phyloP scores from a whole-genome alignment of 805 yeast genomes.

The Wickerhamiella occidentalis region DNA sequence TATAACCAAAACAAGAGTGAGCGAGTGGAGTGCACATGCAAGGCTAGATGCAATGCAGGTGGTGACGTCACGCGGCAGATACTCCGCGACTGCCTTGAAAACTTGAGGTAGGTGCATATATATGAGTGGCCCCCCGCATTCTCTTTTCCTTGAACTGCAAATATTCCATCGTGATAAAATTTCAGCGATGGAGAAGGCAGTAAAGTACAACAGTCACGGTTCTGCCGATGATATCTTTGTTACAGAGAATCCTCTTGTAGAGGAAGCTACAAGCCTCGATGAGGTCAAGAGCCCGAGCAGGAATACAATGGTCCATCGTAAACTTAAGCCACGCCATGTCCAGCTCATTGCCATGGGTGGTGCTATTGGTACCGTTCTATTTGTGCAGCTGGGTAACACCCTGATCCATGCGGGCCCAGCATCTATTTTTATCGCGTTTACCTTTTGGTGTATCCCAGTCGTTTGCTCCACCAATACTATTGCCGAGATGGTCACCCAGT shows the following conservation, averaged over 20 bases:
- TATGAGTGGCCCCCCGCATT: background rate
- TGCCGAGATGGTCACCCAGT: conserved; percentile 68
- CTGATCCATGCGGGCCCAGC: conserved; percentile 60
- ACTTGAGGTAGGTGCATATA: background rate
- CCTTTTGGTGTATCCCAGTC: conserved; percentile 59
- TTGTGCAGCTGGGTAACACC: conserved; percentile 30
- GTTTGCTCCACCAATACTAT: conserved; percentile 54
- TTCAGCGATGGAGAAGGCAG: background rate
- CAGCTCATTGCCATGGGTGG: conserved; percentile 24
- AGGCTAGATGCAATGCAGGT: background rate
- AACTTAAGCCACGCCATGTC: conserved; percentile 36
- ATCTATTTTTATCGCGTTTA: conserved; percentile 50
- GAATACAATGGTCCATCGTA: conserved; percentile 6
- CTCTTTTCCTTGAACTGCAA: background rate
- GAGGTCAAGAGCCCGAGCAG: background rate
- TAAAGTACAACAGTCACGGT: background rate
- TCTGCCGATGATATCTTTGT: conserved; percentile 2
- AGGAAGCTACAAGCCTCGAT: background rate
- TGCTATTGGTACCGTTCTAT: conserved; percentile 22
- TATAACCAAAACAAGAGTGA: background rate
- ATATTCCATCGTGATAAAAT: background rate
- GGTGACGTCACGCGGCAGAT: background rate
- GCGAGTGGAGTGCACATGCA: background rate
- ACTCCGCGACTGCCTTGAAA: background rate
- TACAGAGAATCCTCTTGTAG: background rate